These are phyloP conservation scores for Boletus semigastroideus DNA, from an alignment of 1,284 basidiomycete genomes.

Conservation along the genomic window DNA sequence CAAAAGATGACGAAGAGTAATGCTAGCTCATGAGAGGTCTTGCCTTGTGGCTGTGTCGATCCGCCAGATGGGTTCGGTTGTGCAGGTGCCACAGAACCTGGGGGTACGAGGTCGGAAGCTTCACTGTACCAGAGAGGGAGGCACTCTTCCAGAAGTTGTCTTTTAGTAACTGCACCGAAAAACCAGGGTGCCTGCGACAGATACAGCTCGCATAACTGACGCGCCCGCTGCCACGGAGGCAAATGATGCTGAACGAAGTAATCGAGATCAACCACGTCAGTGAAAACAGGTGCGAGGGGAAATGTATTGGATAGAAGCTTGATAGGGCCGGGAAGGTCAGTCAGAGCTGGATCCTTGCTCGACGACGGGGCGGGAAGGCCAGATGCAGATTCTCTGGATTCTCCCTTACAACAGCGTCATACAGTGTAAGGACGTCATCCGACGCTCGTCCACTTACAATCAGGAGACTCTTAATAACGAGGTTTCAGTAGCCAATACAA, in stretches of 20 bases:
- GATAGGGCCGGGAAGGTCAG: conserved; percentile 35
- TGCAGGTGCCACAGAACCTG: conserved; percentile 28
- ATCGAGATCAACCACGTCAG: conserved; percentile 41
- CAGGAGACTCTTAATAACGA: conserved; percentile 44
- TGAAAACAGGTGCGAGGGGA: conserved; percentile 44
- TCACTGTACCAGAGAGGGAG: conserved; percentile 67
- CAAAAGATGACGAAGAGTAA: conserved; percentile 57
- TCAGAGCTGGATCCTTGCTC: background rate
- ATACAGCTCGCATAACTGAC: conserved; percentile 58
- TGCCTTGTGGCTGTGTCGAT: conserved; percentile 16
- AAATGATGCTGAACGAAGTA: conserved; percentile 49
- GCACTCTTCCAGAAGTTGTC: conserved; percentile 61
- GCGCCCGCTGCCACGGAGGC: conserved; percentile 57
- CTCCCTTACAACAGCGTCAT: conserved; percentile 21
- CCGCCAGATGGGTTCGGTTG: conserved; percentile 1
- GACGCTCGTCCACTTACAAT: conserved; percentile 41
- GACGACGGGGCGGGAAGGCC: background rate
- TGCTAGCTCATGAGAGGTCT: conserved; percentile 55
- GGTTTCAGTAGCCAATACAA: conserved; percentile 1
- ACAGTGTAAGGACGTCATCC: background rate
- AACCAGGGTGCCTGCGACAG: conserved; percentile 75
- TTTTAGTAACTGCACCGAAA: conserved; percentile 62
- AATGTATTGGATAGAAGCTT: conserved; percentile 51
- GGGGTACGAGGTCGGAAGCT: conserved; percentile 34
- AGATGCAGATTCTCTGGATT: conserved; percentile 10